Evolutionary conservation across 2,329 filamentous ascomycete genomes (phyloP), one percentile per base, ranked within the genome.

Genomic region (Exophiala mesophila): DNA sequence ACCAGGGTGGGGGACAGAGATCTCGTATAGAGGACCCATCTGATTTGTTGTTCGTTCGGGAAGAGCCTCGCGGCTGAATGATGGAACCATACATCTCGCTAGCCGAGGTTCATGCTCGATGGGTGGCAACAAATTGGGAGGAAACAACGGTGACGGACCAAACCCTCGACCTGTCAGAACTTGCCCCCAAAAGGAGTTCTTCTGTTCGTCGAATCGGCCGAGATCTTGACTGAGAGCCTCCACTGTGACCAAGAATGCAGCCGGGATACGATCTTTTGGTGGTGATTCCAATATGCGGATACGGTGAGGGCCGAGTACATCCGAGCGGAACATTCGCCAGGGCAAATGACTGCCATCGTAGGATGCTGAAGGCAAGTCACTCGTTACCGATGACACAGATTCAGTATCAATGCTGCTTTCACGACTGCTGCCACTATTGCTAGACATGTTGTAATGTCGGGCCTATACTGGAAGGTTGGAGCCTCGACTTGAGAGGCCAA

Each of bases 31-130:
- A 5, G 50, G 39, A 15, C 33, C 47, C n/a, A 36, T 4, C 12
- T 50, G 41, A 17, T 41, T 37, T 7, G 26, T 26, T 3, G 33
- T 20, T 20, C 47, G 20, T 19, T 50, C 44, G 5, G 50, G 47
- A 7, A 53, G 35, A 13, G 47, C 50, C 13, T 53, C 50, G 15
- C 47, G 36, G 28, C 39, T 47, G 32, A 49, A 50, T 7, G 37
- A 40, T 3, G 47, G 50, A 6, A 50, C 39, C 47, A 50, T 48
- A 29, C 50, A 53, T 29, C 50, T 32, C n/a, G 47, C 39, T 20
- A 50, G 50, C 7, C 31, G 13, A 17, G 24, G 31, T 19, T 50
- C 47, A 3, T 31, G 32, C 15, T 47, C 41, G 9, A 53, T 37
- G 10, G 47, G 31, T 24, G 50, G 50, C 6, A 53, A 38, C n/a